Base-by-base conservation (phyloP, 164 flowering plant genomes). In the Magnolia kwangsiensis region DNA sequence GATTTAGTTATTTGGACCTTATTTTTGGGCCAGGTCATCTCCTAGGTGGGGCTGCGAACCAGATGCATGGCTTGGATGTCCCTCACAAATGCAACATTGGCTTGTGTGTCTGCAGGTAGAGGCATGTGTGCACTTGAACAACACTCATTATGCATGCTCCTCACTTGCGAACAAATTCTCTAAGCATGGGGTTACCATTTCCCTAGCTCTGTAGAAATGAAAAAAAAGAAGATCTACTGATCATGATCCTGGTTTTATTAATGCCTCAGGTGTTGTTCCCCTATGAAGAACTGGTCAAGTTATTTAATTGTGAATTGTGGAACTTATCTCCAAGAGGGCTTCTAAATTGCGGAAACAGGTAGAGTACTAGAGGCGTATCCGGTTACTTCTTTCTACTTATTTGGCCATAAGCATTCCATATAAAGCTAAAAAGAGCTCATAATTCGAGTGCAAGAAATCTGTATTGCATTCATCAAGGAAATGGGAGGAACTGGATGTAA, bases 301-400 rank as follows among this genome's bases (percentile, higher is more conserved):
- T 84, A 68, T 94, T 88, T 76, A 86, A 86, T 68, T 80, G 67
- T 80, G 93, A 92, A 58, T 82, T 76, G 69, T 82, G 78, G 81
- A 85, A 87, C 76, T 69, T 93, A 23, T 80, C 83, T 58, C 98
- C 98, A 59, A 84, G 97, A 78, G 97, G 98, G 51, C 95, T 94
- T 78, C 50, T 90, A 72, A 94, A 94, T 79, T 91, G 92, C 74
- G 96, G 98, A 77, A 94, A 94, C 88, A 94, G 98, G 98, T 94
- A 83, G 10, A 21, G 8, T 37, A 16, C 61, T 55, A 16, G 61
- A 55, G 13, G 13, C 8, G 2, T 29, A 29, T 13, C 51, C 11
- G 16, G 1, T 31, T 74, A 29, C 29, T 68, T 14, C 55, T 50
- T 65, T n/a, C 63, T 31, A 16, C 50, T 51, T 74, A 27, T 45